Percentiles rank a stretch among this genome's conserved stretches.
phyloP scores from a whole-genome alignment of 1,284 basidiomycete genomes.

The Xerocomus minutiporus region DNA sequence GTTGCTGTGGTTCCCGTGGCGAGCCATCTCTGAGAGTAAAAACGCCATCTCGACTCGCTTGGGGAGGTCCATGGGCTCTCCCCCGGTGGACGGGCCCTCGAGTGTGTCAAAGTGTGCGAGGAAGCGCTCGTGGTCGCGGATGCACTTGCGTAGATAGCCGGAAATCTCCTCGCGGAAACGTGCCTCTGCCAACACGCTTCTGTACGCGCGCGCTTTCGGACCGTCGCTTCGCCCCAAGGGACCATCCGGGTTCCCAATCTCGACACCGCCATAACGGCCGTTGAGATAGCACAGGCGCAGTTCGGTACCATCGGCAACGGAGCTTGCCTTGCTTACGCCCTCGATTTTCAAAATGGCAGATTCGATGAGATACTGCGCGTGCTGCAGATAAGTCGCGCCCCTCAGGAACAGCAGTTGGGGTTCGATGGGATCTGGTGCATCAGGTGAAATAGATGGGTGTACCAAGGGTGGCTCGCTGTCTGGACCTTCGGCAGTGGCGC shows the following conservation, averaged over 20 bases:
- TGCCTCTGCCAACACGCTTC: slow-evolving; percentile 47
- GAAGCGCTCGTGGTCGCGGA: slow-evolving; percentile 78
- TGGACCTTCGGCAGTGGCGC: slow-evolving; percentile 42
- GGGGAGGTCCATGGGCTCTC: slow-evolving; percentile 44
- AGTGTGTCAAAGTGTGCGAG: slow-evolving; percentile 73
- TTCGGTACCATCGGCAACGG: slow-evolving; percentile 59
- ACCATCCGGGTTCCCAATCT: slow-evolving; percentile 70
- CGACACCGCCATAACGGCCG: slow-evolving; percentile 70
- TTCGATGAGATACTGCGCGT: slow-evolving; percentile 70
- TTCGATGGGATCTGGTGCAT: slow-evolving; percentile 77
- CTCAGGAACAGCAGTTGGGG: slow-evolving; percentile 77
- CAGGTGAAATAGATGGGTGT: slow-evolving; percentile 65
- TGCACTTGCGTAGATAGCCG: slow-evolving; percentile 59
- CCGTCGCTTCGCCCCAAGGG: slow-evolving; percentile 59
- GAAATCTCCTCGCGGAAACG: slow-evolving; percentile 55
- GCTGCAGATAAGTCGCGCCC: slow-evolving; percentile 72
- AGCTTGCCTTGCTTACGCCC: slow-evolving; percentile 52
- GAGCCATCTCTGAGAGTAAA: slow-evolving; percentile 58
- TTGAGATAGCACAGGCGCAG: slow-evolving; percentile 67
- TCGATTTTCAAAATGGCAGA: slow-evolving; percentile 63
- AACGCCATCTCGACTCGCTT: slow-evolving; percentile 61
- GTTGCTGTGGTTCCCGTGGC: slow-evolving; percentile 50
- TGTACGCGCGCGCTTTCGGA: slow-evolving; percentile 60
- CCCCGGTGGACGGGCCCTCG: slow-evolving; percentile 35
- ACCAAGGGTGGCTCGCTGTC: slow-evolving; percentile 49